Evolutionary conservation across 1,284 basidiomycete species (phyloP), one percentile per base, ranked within the genome.

Genomic region (Apiotrichum laibachii): DNA sequence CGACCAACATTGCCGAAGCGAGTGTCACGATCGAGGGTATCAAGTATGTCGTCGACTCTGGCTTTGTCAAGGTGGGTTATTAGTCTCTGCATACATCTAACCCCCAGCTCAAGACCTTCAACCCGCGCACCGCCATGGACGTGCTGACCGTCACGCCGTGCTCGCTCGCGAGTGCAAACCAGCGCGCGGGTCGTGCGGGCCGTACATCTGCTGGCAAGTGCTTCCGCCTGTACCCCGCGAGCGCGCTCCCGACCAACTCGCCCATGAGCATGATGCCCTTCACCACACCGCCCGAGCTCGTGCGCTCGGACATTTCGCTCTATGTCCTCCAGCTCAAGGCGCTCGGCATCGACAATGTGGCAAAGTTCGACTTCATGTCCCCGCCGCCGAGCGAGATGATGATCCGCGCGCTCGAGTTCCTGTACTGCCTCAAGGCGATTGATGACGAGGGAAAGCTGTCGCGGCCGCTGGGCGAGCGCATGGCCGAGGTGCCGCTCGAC

Each of bases 1-100:
- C 92, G 1, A 99, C 96, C 0, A 99, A 99, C 72, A 94, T 98
- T 53, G 95, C 96, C 18, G 96, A 99, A 80, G 91, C 95, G 21
- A 94, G 91, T 75, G 89, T 99, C 16, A 99, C 95, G 0, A 96
- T 99, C 59, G 92, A 97, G 51, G 92, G 92, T 1, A 88, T 99
- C 64, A 88, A 88, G 67, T 98, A 88, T 71, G 94, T 99, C n/a
- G 83, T 99, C 6, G 95, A 99, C 71, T 88, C 86, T 56, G 96
- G 95, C 5, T 91, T 93, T 69, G 93, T 95, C 64, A 99, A 99
- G 84, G 90, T 90, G 63, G 43, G 81, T 61, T 12, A 7, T 21
- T 2, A 15, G 4, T 61, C 33, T 15, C 31, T 5, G 26, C 8
- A 47, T 19, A 11, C 15, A 5, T 26, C 59, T 62, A 33, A 60